These are phyloP conservation scores for Lentinula aciculospora DNA, from an alignment of 768 basidiomycete genomes.

Conservation along the genomic window DNA sequence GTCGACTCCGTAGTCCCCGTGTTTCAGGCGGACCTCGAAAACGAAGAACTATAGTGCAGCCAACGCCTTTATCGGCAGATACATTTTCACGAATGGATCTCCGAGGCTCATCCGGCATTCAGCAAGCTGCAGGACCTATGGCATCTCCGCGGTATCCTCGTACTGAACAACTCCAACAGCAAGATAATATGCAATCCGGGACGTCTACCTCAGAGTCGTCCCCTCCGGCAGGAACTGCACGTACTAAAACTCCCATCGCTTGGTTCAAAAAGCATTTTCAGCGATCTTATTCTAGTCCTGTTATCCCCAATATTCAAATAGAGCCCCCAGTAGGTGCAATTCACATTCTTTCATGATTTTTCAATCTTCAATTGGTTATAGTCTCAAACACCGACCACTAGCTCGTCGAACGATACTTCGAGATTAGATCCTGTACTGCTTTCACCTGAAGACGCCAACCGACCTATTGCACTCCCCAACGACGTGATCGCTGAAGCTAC, in stretches of 20 bases:
- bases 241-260: conserved; percentile 9
- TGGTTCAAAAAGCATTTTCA: conserved; percentile 10
- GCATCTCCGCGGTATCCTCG: neutral
- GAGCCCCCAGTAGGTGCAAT: conserved; percentile 9
- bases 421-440: conserved; percentile 3
- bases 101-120: neutral
- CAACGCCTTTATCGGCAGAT: neutral
- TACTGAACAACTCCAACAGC: neutral
- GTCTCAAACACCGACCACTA: conserved; percentile 5
- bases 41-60: neutral
- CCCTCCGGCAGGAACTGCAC: conserved; percentile 5
- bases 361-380: neutral
- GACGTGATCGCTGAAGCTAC: conserved; percentile 5
- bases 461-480: conserved; percentile 5
- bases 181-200: neutral
- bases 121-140: neutral
- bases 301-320: conserved; percentile 6
- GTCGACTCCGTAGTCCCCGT: neutral
- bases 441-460: conserved; percentile 2
- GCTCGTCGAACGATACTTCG: neutral
- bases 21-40: neutral
- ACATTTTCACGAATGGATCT: neutral
- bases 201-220: neutral
- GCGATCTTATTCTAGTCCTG: conserved; percentile 10
- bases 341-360: neutral